Evolutionary conservation across 1,284 basidiomycete species (phyloP).

Genomic region (Trichosporon sp.): DNA sequence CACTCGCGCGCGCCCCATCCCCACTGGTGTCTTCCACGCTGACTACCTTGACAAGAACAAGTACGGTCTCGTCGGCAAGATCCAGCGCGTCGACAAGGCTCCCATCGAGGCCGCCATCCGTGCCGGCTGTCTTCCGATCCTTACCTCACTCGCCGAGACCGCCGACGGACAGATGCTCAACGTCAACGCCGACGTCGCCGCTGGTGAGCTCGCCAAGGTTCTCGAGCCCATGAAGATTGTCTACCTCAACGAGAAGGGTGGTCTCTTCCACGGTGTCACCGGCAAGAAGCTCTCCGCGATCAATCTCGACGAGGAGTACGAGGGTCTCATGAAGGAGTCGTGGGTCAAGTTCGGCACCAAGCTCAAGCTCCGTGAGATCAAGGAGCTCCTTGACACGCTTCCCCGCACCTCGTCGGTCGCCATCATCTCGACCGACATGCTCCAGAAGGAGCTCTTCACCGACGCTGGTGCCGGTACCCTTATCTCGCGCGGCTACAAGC

Average conservation of each 20-base stretch:
- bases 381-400: conserved; percentile 96
- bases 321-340: conserved; percentile 93
- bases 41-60: conserved; percentile 90
- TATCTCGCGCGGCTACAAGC: conserved; percentile 95
- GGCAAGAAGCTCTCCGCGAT: conserved; percentile 92
- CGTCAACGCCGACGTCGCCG: conserved; percentile 94
- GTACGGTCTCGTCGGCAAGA: conserved; percentile 91
- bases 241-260: conserved; percentile 97
- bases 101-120: conserved; percentile 91
- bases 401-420: conserved; percentile 97
- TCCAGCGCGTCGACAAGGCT: conserved; percentile 84
- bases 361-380: conserved; percentile 98
- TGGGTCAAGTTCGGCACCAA: conserved; percentile 99
- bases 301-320: conserved; percentile 99
- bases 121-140: conserved; percentile 86
- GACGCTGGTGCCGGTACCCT: conserved; percentile 97
- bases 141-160: conserved; percentile 86
- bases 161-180: conserved; percentile 90
- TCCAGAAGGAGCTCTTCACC: conserved; percentile 97
- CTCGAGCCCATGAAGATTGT: conserved; percentile 98
- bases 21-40: conserved; percentile 90
- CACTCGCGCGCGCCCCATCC: conserved; percentile 90
- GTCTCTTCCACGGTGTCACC: conserved; percentile 93
- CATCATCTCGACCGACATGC: conserved; percentile 87
- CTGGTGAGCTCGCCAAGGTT: conserved; percentile 91